Base-by-base conservation (phyloP, 345 rosid species). In the Eucalyptus rudis region DNA sequence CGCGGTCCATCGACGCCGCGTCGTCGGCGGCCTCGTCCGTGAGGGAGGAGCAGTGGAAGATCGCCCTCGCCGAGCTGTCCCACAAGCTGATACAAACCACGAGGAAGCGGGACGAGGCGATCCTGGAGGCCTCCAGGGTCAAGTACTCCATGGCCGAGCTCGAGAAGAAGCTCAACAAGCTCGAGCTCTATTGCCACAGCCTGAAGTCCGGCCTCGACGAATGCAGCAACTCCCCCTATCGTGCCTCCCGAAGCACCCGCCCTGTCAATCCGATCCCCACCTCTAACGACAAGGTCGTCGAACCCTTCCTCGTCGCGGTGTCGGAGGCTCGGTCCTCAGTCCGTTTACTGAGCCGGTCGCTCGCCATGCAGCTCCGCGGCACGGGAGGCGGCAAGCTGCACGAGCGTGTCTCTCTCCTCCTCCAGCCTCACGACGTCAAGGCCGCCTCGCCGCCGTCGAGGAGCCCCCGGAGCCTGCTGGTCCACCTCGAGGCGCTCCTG, bases 101-200 rank as follows among this genome's bases (percentile, higher is more conserved):
- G 15, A 95, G 97, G 89, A 96, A 93, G 93, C 93, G 96, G 87
- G 99, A 98, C 71, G 99, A 94, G 90, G 99, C 99, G 3, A 79
- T 96, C 27, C 90, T 90, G 36, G 99, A 98, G 92, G 97, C 97
- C 88, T 95, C 97, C 5, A 94, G 92, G 90, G 92, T 98, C 50
- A 98, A 96, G 87, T 66, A 94, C 29, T 94, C 99, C 64, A 96
- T 97, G 98, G 88, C 94, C 50, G 99, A 98, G 90, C 97, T 98
- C n/a, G 99, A 98, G 93, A 97, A 95, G 91, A 98, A 98, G 88
- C 99, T 98, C 76, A 95, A 94, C 90, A 95, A 93, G 90, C 99
- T 98, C 50, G 99, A 98, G 90, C 91, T 95, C 88, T 95, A 95
- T 68, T 96, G 99, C 80, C 97, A 94, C 62, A 92, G 93, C 86